These are phyloP conservation scores for Pelargonium citronellum DNA, from an alignment of 441 rosid species.

Conservation along the genomic window DNA sequence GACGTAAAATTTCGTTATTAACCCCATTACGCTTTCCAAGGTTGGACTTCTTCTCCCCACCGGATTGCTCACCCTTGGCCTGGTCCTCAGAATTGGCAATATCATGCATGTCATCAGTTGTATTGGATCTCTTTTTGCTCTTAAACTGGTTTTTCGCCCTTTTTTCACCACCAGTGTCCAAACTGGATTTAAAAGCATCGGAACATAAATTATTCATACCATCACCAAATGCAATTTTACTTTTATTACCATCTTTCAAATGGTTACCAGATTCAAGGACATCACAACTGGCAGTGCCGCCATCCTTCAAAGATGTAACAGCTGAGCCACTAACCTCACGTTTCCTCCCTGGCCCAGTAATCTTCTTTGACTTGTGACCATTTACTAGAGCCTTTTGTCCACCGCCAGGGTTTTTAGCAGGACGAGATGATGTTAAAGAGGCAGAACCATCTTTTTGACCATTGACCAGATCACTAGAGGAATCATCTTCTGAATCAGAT, in stretches of 20 bases:
- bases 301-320: constrained; percentile 28
- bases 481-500: constrained; percentile 11
- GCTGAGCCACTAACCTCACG: constrained; percentile 27
- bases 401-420: constrained; percentile 24
- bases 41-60: constrained; percentile 41
- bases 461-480: not conserved
- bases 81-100: constrained; percentile 26
- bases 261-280: constrained; percentile 33
- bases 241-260: constrained; percentile 33
- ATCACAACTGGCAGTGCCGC: constrained; percentile 25
- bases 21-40: constrained; percentile 36
- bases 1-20: constrained; percentile 35
- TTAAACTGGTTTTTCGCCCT: constrained; percentile 31
- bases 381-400: constrained; percentile 33
- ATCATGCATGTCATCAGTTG: constrained; percentile 31
- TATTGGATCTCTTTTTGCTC: constrained; percentile 33
- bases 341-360: constrained; percentile 34
- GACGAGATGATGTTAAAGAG: not conserved
- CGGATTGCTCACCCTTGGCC: constrained; percentile 22
- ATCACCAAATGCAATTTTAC: constrained; percentile 26
- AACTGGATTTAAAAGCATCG: constrained; percentile 27
- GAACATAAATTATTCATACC: constrained; percentile 19
- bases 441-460: not conserved
- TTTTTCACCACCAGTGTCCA: constrained; percentile 29
- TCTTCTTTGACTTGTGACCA: constrained; percentile 39